A percentile compares a stretch with the other conserved stretches of the same genome.
Conservation (phyloP, 805 yeast genomes). For the Candida nonsorbophila region DNA sequence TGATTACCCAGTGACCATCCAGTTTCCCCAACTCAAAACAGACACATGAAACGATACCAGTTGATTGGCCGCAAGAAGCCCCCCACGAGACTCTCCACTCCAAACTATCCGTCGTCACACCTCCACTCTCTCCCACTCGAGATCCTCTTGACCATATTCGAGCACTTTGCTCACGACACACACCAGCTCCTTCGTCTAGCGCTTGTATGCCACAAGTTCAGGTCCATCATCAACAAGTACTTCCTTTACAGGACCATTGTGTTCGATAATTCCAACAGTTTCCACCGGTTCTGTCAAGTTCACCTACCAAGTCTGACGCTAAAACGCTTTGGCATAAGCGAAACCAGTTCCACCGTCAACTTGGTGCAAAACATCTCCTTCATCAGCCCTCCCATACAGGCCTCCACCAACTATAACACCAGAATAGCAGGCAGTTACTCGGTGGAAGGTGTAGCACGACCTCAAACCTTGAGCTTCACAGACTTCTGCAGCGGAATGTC, state of each 20-base stretch:
- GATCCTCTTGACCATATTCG: conserved; percentile 30
- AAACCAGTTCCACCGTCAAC: conserved; percentile 25
- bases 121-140: conserved; percentile 41
- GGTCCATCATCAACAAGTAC: conserved; percentile 27
- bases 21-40: background rate
- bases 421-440: conserved; percentile 33
- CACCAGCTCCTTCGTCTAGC: conserved; percentile 21
- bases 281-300: conserved; percentile 28
- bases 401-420: conserved; percentile 14
- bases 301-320: conserved; percentile 23
- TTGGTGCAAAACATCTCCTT: conserved; percentile 22
- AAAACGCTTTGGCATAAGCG: conserved; percentile 17
- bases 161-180: conserved; percentile 14
- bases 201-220: conserved; percentile 31
- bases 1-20: background rate
- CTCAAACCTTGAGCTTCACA: conserved; percentile 14
- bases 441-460: conserved; percentile 17
- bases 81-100: conserved; percentile 7
- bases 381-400: conserved; percentile 27
- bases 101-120: conserved; percentile 24
- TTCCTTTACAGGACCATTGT: conserved; percentile 30
- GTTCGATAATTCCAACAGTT: conserved; percentile 19
- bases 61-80: conserved; percentile 33
- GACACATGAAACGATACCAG: conserved; percentile 35
- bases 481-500: conserved; percentile 19